These are phyloP conservation scores for Lachnellula arida DNA, from an alignment of 2,329 filamentous ascomycete species.

Conservation along the genomic window DNA sequence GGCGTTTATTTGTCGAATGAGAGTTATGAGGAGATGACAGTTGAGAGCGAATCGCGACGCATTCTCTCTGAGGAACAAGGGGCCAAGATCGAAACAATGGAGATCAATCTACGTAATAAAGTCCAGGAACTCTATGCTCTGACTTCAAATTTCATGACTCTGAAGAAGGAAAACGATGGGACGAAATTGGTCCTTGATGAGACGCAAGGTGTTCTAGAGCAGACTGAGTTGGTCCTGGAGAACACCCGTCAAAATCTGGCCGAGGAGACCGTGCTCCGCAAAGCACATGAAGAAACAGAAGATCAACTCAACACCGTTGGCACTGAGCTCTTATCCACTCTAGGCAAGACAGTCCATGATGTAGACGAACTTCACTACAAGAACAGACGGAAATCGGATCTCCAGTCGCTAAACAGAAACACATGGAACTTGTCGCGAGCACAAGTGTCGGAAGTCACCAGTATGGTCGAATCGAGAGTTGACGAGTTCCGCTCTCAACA, in stretches of 20 bases:
- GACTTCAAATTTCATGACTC: constrained; percentile 77
- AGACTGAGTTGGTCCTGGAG: constrained; percentile 79
- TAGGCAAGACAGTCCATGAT: constrained; percentile 74
- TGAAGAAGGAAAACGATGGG: constrained; percentile 86
- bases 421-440: constrained; percentile 74
- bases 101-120: constrained; percentile 86
- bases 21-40: constrained; percentile 83
- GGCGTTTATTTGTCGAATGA: constrained; percentile 92
- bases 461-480: constrained; percentile 70
- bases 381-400: constrained; percentile 75
- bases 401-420: constrained; percentile 73
- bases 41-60: constrained; percentile 84
- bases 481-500: constrained; percentile 70
- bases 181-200: constrained; percentile 68
- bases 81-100: constrained; percentile 88
- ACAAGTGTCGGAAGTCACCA: constrained; percentile 72
- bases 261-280: constrained; percentile 74
- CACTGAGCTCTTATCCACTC: constrained; percentile 68
- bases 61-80: constrained; percentile 91
- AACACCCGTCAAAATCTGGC: constrained; percentile 71
- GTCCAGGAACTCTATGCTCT: constrained; percentile 86
- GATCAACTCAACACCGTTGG: constrained; percentile 69
- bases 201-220: constrained; percentile 75
- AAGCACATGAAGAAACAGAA: constrained; percentile 84
- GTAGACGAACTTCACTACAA: constrained; percentile 81